Evolutionary conservation across 2,329 filamentous ascomycete species (phyloP).

Genomic region (Ilyonectria robusta): DNA sequence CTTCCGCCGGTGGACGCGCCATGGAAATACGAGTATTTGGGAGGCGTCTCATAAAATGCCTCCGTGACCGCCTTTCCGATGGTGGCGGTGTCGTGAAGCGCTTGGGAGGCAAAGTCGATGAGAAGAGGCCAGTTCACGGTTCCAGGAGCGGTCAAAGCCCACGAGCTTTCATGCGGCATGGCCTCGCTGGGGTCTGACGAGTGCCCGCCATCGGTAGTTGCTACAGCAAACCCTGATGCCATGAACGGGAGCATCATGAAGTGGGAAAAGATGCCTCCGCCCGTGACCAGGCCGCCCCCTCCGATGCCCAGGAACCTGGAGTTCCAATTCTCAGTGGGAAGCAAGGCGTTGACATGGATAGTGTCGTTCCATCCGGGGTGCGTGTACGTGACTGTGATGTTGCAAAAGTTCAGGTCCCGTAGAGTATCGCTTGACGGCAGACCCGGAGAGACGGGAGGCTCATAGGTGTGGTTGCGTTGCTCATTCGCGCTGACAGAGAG

Average conservation of each 20-base stretch:
- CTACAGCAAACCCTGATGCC: background rate
- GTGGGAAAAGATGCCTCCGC: slow-evolving; percentile 1
- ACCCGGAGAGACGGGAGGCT: too few species aligned
- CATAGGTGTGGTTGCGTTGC: too few species aligned
- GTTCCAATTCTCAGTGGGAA: slow-evolving; percentile 27
- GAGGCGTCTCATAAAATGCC: slow-evolving; percentile 55
- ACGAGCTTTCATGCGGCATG: slow-evolving; percentile 14
- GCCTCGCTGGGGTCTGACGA: background rate
- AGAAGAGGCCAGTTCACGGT: slow-evolving; percentile 45
- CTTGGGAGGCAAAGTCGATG: slow-evolving; percentile 42
- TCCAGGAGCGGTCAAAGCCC: slow-evolving; percentile 36
- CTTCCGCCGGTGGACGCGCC: slow-evolving; percentile 69
- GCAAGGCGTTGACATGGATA: slow-evolving; percentile 29
- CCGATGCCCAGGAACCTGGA: slow-evolving; percentile 31
- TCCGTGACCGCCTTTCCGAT: slow-evolving; percentile 59
- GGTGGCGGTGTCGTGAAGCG: slow-evolving; percentile 2
- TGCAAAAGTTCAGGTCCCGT: slow-evolving; percentile 23
- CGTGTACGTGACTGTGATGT: slow-evolving; percentile 26
- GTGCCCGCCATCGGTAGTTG: slow-evolving; percentile 32
- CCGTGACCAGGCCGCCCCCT: slow-evolving; percentile 34
- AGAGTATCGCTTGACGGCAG: slow-evolving; percentile 22
- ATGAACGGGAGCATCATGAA: slow-evolving; percentile 1
- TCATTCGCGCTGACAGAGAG: too few species aligned
- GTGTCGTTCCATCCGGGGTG: slow-evolving; percentile 36
- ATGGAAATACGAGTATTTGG: slow-evolving; percentile 62